These are phyloP conservation scores for Naganishia friedmannii DNA, from an alignment of 768 basidiomycete genomes.

Conservation along the genomic window DNA sequence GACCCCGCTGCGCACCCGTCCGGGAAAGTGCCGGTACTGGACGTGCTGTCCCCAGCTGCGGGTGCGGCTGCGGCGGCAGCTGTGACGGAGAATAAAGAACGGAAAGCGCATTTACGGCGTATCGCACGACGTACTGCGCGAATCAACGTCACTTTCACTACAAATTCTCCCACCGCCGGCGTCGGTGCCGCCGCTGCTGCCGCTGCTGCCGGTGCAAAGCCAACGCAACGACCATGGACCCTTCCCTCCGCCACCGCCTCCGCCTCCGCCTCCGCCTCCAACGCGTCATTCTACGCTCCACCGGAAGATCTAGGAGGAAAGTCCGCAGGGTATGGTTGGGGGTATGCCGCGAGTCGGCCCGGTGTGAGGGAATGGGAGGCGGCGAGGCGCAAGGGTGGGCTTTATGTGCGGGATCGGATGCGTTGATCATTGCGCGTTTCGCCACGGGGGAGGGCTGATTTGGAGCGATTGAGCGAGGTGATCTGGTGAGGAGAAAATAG, in stretches of 20 bases:
- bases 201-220: too few relatives aligned
- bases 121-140: conserved; percentile 2
- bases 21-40: neutral
- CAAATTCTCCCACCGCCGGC: neutral
- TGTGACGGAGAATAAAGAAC: conserved; percentile 2
- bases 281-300: conserved; percentile 8
- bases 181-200: neutral
- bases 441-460: too few relatives aligned
- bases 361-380: conserved; percentile 15
- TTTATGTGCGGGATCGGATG: conserved; percentile 27
- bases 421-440: too few relatives aligned
- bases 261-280: neutral
- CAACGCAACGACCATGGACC: neutral
- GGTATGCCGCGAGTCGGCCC: conserved; percentile 11
- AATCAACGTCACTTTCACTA: too few relatives aligned
- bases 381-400: conserved; percentile 12
- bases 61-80: neutral
- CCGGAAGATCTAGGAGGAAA: conserved; percentile 10
- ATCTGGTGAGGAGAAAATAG: too few relatives aligned
- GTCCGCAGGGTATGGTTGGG: conserved; percentile 24
- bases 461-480: too few relatives aligned
- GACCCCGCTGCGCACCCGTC: neutral
- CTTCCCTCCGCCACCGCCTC: too few relatives aligned
- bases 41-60: neutral
- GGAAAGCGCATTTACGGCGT: conserved; percentile 10